Base-by-base conservation (phyloP, 768 basidiomycete genomes). In the Panus rudis region DNA sequence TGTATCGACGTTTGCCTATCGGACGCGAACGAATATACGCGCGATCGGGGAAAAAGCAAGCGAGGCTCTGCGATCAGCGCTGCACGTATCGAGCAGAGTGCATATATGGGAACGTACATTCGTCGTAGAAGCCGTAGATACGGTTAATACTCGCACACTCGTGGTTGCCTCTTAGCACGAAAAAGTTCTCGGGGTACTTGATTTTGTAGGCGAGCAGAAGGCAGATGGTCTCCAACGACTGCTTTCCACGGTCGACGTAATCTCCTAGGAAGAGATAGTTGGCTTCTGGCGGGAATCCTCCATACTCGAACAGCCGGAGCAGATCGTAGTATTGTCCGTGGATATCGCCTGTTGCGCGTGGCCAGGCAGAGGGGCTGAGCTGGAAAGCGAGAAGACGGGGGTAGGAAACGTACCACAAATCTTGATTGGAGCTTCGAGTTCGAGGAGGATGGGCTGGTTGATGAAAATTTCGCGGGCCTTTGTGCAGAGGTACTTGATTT, bases 111-210 rank as follows among this genome's bases (percentile, higher is more conserved):
- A 30, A 78, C 90, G 56, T 57, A 94, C 94, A 98, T 78, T 99
- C 94, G 63, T 99, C 94, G 68, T 99, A 99, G 71, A 99, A 99
- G 45, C 94, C 94, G 67, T 99, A 99, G 68, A 99, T 98, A 64
- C 94, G 77, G 74, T 98, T 99, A 72, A 99, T 98, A 65, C 90
- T 92, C 52, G 94, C 94, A 62, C 94, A 96, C 69, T 99, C 94
- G 67, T 99, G 94, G 70, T 99, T 99, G 55, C 94, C 94, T 57
- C 94, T 75, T 50, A 99, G 78, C 64, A 99, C 93, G 73, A 99
- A 99, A 73, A 99, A 99, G 75, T 99, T 99, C 79, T 99, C 94
- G 41, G 94, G 94, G 74, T 97, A 99, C 77, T 98, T 99, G 76
- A 94, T 94, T 79, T 99, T 99, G 86, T 99, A 99, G 35, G 94